A percentile compares a stretch with the other conserved stretches of the same genome.
These are phyloP conservation scores for Clonostachys chloroleuca DNA, from an alignment of 2,329 filamentous ascomycete genomes.

Conservation along the genomic window DNA sequence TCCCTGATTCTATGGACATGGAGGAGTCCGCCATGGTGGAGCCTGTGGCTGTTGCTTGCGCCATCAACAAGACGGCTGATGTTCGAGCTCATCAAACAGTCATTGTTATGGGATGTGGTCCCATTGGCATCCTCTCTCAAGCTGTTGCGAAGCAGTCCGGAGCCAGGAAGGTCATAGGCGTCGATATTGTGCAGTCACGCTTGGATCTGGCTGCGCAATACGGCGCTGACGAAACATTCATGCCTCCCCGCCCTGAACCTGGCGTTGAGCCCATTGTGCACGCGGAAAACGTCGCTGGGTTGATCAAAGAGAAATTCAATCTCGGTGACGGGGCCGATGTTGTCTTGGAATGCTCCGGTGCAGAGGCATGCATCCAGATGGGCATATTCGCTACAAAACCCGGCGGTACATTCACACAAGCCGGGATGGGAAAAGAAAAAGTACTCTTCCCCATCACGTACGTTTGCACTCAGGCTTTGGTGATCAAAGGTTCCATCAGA, in stretches of 20 bases:
- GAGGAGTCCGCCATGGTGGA: conserved; percentile 46
- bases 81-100: conserved; percentile 32
- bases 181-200: conserved; percentile 34
- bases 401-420: conserved; percentile 46
- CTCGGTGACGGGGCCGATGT: conserved; percentile 41
- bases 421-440: conserved; percentile 45
- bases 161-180: conserved; percentile 32
- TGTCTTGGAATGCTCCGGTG: conserved; percentile 43
- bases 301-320: conserved; percentile 27
- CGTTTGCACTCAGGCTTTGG: conserved; percentile 40
- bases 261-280: conserved; percentile 26
- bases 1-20: conserved; percentile 34
- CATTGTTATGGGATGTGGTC: conserved; percentile 40
- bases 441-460: conserved; percentile 46
- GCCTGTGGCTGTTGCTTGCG: conserved; percentile 41
- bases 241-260: conserved; percentile 10
- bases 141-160: conserved; percentile 37
- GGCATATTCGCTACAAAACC: conserved; percentile 36
- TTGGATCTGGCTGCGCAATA: conserved; percentile 31
- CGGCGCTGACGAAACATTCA: conserved; percentile 34
- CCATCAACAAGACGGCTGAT: conserved; percentile 33
- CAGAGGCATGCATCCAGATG: conserved; percentile 38
- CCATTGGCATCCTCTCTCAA: conserved; percentile 39
- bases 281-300: conserved; percentile 26
- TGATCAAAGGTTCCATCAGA: conserved; percentile 43